phyloP scores from a whole-genome alignment of 2,329 filamentous ascomycete species.

The Madurella mycetomatis region DNA sequence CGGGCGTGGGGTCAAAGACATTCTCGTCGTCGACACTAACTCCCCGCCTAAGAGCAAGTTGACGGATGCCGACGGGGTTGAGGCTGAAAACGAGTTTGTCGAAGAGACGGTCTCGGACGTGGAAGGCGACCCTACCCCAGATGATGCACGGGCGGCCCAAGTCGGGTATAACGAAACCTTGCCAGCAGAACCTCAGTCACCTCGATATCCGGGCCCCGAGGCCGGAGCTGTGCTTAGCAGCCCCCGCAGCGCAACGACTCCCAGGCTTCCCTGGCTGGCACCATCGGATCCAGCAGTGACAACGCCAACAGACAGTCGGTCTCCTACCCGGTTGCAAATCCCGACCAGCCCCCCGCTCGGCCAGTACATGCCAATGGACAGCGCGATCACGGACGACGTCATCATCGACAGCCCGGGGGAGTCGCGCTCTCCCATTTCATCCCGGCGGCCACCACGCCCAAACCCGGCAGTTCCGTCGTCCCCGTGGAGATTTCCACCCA shows the following conservation, averaged over 20 bases:
- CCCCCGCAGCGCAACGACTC: constrained; percentile 12
- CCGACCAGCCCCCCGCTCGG: constrained; percentile 11
- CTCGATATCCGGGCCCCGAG: not conserved
- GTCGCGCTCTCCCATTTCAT: not conserved
- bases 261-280: constrained; percentile 18
- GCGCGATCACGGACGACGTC: constrained; percentile 20
- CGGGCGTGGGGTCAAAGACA: constrained; percentile 63
- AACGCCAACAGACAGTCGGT: constrained; percentile 13
- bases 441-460: constrained; percentile 1
- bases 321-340: constrained; percentile 20
- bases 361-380: constrained; percentile 17
- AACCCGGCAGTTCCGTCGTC: constrained; percentile 11
- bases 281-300: constrained; percentile 1
- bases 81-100: constrained; percentile 5
- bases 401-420: constrained; percentile 15
- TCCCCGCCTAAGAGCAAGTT: constrained; percentile 43
- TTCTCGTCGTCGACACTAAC: constrained; percentile 64
- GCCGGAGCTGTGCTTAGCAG: not conserved
- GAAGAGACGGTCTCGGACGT: constrained; percentile 3
- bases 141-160: not conserved
- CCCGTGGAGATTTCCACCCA: constrained; percentile 21
- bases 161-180: not conserved
- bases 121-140: not conserved
- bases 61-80: constrained; percentile 30
- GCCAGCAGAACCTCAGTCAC: not conserved